Evolutionary conservation across 495 filamentous ascomycete species (phyloP), one percentile per base, ranked within the genome.

Genomic region (Penicillium lividum): DNA sequence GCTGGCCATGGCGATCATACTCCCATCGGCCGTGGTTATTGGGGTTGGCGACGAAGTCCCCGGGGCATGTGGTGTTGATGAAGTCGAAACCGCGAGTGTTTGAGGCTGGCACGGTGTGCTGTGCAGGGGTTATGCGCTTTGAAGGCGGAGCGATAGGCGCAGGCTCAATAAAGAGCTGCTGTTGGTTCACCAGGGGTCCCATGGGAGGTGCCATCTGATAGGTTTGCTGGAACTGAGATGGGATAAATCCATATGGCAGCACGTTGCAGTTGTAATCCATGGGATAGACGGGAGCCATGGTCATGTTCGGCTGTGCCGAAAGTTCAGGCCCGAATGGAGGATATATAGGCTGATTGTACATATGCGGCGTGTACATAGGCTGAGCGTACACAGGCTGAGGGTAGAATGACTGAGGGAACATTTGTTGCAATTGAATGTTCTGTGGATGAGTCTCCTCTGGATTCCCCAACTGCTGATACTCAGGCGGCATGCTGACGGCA

Each of bases 1-100:
- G 30, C 3, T 54, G 54, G 9, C 68, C 68, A 16, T 34, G 15
- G 1, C 25, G 8, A 33, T 54, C 53, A 38, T 53, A 22, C 33
- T 54, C n/a, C 57, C 61, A 73, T 25, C 67, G 58, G 42, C 47
- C 64, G 48, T 69, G 66, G 18, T 69, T 73, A 9, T 67, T 56
- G 3, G 68, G 68, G 29, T 73, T 71, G 42, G 60, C 61, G 16
- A 61, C 53, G 45, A 71, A 71, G 4, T 53, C 25, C n/a, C 16
- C 9, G 13, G 70, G 66, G 6, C 63, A 54, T 5, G 36, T 53
- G 4, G 42, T 30, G 1, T 65, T 51, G 33, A 57, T 29, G 13
- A 64, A 65, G 7, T 54, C 44, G 30, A 66, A 62, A 1, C n/a
- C 16, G 15, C 52, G 44, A 30, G 7, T n/a, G 42, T 25, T 31